Base-by-base conservation (phyloP, 2,329 filamentous ascomycete species). In the Diaporthe eres region DNA sequence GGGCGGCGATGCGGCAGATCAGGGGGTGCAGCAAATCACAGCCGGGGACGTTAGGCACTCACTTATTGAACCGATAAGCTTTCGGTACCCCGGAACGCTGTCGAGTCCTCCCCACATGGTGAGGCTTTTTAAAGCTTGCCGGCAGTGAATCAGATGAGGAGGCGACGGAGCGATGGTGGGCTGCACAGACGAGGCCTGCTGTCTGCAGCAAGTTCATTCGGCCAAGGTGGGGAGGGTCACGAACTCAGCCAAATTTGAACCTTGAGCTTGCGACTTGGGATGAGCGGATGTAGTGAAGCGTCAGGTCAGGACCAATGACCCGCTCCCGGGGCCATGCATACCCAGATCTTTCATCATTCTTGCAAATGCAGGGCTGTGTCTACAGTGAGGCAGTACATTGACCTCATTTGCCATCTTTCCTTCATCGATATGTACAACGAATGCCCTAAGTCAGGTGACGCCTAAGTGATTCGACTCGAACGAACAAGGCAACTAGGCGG, bases 261-360 rank as follows among this genome's bases (percentile, higher is more conserved):
- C 22, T 55, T 70, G 65, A 70, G 65, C 65, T 39, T 53, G 47
- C 31, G 28, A 39, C 31, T 55, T 70, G 65, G 65, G 65, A 70
- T 42, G 49, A 55, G 65, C 65, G 65, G 34, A 13, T 42, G 13
- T 55, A 8, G n/a, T 53, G 65, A 53, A 39, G 65, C 31, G 47
- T 5, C 25, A 47, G 25, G 15, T 7, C 7, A 31, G 39, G 17
- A 17, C 31, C 9, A 4, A 55, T 42, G 15, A 15, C 34, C 34
- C 34, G 34, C 15, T 42, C n/a, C 34, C n/a, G 49, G 13, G n/a
- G 9, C 8, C n/a, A 42, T 55, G 34, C 13, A 37, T 9, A n/a
- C 65, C 22, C 31, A 37, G 8, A 12, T 51, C 13, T 8, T 53
- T 19, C n/a, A 13, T 53, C 31, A 28, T 68, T 28, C 47, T 19